Evolutionary conservation across 2,329 filamentous ascomycete genomes (phyloP), one percentile per base, ranked within the genome.

Genomic region (Neodidymelliopsis sp.): DNA sequence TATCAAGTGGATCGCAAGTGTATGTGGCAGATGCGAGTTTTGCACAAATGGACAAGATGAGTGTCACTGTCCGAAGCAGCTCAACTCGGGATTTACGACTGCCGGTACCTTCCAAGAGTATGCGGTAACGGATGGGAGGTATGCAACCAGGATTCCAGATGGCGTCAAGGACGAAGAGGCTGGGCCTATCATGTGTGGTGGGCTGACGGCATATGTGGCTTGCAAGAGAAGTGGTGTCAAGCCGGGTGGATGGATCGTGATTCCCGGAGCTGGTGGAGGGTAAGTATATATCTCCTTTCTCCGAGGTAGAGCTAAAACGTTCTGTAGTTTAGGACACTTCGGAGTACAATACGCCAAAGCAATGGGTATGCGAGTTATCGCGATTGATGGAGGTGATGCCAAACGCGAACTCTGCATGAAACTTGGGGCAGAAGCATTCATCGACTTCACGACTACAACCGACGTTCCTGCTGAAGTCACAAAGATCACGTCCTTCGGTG

Each of bases 11-110:
- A 48, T 48, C 11, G 25, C 96, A 73, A 88, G 89, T 57, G 86
- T 88, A 28, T 96, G 92, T 75, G 79, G 94, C 51, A 74, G 79
- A 56, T 97, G 92, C 78, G 81, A 84, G 60, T 95, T 89, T 81
- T 96, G 92, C 78, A 85, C 75, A 63, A 74, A 87, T 68, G 81
- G 85, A 2, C 77, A 77, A 18, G 67, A 64, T 27, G 76, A 79
- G 64, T 77, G 73, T 16, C 45, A 74, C 55, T 79, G 76, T 56
- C 60, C 71, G 1, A 71, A 77, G 57, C 69, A 89, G 20, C 74
- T 82, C 23, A 83, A 96, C 29, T 94, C 90, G 0, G 92, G 91
- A 52, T 74, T 76, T 43, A 72, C 66, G 3, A 64, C 63, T 20
- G 59, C 71, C 47, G 77, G 77, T 9, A 74, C 69, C 11, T 77